A percentile compares a stretch with the other conserved stretches of the same genome.
Evolutionary conservation across 768 basidiomycete genomes (phyloP).

Genomic region (Boletus pseudopeckii): DNA sequence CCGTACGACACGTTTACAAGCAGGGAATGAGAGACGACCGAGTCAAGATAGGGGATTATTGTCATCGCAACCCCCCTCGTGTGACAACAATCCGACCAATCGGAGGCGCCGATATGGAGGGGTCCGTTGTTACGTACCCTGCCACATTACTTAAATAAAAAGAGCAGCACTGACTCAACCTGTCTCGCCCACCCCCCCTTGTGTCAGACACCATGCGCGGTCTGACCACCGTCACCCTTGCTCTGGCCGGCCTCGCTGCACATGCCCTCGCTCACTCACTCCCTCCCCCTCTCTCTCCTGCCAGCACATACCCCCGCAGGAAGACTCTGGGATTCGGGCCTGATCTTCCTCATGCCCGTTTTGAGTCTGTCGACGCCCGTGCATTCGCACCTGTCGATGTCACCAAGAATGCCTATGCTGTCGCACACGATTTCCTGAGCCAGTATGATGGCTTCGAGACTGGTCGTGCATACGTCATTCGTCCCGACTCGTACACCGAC

Average conservation of each 20-base stretch:
- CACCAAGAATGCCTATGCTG: conserved; percentile 49
- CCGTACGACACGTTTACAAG: background rate
- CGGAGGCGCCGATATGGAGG: background rate
- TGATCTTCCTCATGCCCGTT: conserved; percentile 67
- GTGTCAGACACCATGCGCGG: conserved; percentile 48
- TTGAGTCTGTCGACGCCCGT: conserved; percentile 42
- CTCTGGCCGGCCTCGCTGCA: conserved; percentile 58
- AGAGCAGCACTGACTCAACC: background rate
- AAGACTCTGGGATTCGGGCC: conserved; percentile 94
- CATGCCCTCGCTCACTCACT: conserved; percentile 45
- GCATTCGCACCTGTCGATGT: conserved; percentile 39
- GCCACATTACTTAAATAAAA: conserved; percentile 10
- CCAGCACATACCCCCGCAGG: conserved; percentile 35
- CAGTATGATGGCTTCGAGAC: conserved; percentile 36
- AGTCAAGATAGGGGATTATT: conserved; percentile 8
- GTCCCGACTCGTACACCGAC: conserved; percentile 87
- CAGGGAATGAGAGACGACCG: conserved; percentile 3
- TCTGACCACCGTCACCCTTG: conserved; percentile 60
- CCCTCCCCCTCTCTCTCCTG: conserved; percentile 12
- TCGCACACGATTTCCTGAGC: conserved; percentile 60
- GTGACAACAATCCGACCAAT: conserved; percentile 24
- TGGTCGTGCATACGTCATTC: conserved; percentile 52
- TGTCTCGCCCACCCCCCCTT: background rate
- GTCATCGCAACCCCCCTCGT: conserved; percentile 13
- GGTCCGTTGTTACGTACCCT: conserved; percentile 19